phyloP scores from a whole-genome alignment of 2,329 filamentous ascomycete genomes.

The Phyllosticta citriasiana region DNA sequence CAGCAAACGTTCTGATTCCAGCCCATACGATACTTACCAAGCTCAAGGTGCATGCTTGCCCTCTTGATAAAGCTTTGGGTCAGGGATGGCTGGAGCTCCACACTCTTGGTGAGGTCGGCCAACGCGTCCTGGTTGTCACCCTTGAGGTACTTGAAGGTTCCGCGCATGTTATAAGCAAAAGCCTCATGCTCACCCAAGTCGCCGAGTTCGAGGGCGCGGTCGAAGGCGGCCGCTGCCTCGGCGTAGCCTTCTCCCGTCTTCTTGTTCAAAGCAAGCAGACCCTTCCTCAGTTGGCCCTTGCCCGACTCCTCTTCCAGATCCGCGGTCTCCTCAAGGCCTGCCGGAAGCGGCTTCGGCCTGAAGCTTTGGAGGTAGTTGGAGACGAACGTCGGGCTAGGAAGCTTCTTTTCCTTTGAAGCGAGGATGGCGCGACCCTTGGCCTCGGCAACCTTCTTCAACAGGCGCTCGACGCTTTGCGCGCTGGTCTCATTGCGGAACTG shows the following conservation, averaged over 20 bases:
- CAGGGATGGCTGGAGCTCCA: conserved; percentile 76
- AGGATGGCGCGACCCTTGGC: conserved; percentile 87
- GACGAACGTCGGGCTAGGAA: conserved; percentile 93
- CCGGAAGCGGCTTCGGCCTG: conserved; percentile 69
- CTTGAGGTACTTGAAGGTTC: conserved; percentile 86
- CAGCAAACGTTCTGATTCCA: neutral
- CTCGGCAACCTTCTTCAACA: conserved; percentile 95
- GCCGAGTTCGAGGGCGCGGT: conserved; percentile 74
- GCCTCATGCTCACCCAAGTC: conserved; percentile 77
- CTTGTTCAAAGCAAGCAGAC: conserved; percentile 68
- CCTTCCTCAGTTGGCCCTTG: conserved; percentile 75
- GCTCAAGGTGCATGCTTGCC: conserved; percentile 93
- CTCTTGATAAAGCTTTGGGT: conserved; percentile 99
- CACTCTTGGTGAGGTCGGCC: conserved; percentile 79
- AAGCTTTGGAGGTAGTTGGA: conserved; percentile 99
- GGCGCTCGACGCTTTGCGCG: conserved; percentile 79
- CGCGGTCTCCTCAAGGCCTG: conserved; percentile 70
- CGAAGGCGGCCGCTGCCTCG: conserved; percentile 75
- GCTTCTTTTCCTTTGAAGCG: conserved; percentile 66
- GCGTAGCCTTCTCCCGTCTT: conserved; percentile 89
- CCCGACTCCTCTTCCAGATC: conserved; percentile 70
- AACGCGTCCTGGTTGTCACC: conserved; percentile 80
- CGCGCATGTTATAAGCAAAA: conserved; percentile 90
- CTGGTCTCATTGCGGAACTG: conserved; percentile 87
- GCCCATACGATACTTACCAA: conserved; percentile 46